A percentile compares a stretch with the other conserved stretches of the same genome.
phyloP scores from a whole-genome alignment of 148 eudicot species.

The Chenopodium suecicum region DNA sequence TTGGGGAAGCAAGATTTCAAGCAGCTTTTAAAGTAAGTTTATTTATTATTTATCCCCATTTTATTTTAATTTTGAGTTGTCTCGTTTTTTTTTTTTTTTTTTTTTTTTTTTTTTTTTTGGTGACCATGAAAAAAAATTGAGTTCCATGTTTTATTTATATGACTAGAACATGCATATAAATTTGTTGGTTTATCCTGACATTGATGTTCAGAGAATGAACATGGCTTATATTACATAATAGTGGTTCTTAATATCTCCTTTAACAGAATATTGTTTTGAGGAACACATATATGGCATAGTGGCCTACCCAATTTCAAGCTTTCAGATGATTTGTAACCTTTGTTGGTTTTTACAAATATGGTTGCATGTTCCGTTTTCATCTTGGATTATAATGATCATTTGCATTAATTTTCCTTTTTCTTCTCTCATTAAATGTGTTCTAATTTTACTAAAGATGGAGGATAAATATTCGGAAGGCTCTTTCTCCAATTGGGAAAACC shows the following conservation, averaged over 20 bases:
- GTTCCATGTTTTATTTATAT: background rate
- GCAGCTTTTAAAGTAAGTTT: slow-evolving; percentile 75
- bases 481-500: slow-evolving; percentile 44
- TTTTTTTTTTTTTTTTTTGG: too few species aligned
- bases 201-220: background rate
- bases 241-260: background rate
- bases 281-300: background rate
- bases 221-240: background rate
- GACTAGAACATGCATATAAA: background rate
- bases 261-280: background rate
- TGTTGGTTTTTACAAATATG: background rate
- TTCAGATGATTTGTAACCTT: background rate
- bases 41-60: background rate
- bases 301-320: background rate
- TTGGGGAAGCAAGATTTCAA: slow-evolving; percentile 92
- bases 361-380: background rate
- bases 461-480: slow-evolving; percentile 63
- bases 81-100: background rate
- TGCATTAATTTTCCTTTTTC: background rate
- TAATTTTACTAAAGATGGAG: slow-evolving; percentile 63
- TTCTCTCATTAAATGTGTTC: background rate
- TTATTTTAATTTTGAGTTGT: background rate
- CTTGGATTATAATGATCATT: background rate
- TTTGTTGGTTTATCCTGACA: background rate
- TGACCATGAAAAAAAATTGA: background rate